Percentiles rank a stretch among this genome's conserved stretches.
These are phyloP conservation scores for Apiotrichum domesticum DNA, from an alignment of 1,284 basidiomycete species.

Conservation along the genomic window DNA sequence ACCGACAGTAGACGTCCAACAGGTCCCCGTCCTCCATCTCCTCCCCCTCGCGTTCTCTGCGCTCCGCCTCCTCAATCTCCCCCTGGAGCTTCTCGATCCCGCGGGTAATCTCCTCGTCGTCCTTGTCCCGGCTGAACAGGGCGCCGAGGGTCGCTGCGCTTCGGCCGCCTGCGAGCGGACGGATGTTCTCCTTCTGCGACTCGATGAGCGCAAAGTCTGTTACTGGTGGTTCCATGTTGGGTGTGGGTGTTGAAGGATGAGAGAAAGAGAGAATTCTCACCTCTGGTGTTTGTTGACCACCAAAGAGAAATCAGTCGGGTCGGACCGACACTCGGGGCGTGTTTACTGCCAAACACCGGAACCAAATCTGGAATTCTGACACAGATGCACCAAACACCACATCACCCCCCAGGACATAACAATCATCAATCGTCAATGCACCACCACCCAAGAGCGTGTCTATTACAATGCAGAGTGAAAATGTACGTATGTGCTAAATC, in stretches of 20 bases:
- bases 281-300: background rate
- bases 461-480: conserved; percentile 17
- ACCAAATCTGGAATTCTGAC: too few relatives aligned
- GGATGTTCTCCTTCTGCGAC: conserved; percentile 58
- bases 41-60: conserved; percentile 51
- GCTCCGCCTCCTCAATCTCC: conserved; percentile 46
- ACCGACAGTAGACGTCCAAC: conserved; percentile 49
- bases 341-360: too few relatives aligned
- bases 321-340: too few relatives aligned
- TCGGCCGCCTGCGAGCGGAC: conserved; percentile 52
- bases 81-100: conserved; percentile 46
- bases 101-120: conserved; percentile 43
- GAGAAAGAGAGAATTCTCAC: background rate
- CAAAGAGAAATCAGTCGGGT: background rate
- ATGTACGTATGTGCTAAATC: conserved; percentile 4
- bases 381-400: too few relatives aligned
- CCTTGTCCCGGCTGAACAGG: conserved; percentile 41
- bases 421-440: too few relatives aligned
- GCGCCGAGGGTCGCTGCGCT: conserved; percentile 53
- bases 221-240: conserved; percentile 6
- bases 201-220: conserved; percentile 51
- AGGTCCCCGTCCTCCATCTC: conserved; percentile 52
- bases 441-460: background rate
- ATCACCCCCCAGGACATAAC: too few relatives aligned
- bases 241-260: background rate